phyloP scores from a whole-genome alignment of 1,284 basidiomycete genomes.

The Veloboletus limbatus region DNA sequence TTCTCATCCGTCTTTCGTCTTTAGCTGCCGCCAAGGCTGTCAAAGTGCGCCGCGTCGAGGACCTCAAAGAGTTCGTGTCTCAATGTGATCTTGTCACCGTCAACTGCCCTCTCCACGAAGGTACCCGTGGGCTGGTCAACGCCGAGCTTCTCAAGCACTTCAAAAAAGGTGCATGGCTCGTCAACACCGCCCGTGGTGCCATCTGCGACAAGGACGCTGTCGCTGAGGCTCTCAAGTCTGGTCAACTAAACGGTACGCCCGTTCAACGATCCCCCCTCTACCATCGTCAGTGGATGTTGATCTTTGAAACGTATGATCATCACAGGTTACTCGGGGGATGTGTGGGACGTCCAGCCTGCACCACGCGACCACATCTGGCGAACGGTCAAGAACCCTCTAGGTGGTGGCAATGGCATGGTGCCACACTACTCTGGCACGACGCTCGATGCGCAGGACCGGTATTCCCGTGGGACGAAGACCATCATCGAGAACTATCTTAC shows the following conservation, averaged over 20 bases:
- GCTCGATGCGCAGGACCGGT: conserved; percentile 86
- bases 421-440: conserved; percentile 87
- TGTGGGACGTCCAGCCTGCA: conserved; percentile 74
- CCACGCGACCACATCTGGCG: conserved; percentile 83
- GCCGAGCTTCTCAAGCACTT: conserved; percentile 81
- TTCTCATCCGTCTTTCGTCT: not conserved
- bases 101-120: conserved; percentile 89
- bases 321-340: conserved; percentile 60
- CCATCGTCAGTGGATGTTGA: too few species aligned
- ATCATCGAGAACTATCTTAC: conserved; percentile 80
- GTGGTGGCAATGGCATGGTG: conserved; percentile 80
- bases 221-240: conserved; percentile 74
- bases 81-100: conserved; percentile 83
- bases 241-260: conserved; percentile 75
- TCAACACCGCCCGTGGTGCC: conserved; percentile 92
- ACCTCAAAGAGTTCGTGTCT: conserved; percentile 82
- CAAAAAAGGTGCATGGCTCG: conserved; percentile 86
- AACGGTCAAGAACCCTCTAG: conserved; percentile 74
- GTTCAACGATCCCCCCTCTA: too few species aligned
- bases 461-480: conserved; percentile 64
- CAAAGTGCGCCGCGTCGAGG: conserved; percentile 71
- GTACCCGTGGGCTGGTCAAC: conserved; percentile 78
- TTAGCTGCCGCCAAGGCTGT: conserved; percentile 67
- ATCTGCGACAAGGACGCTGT: conserved; percentile 86
- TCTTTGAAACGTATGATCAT: too few species aligned